Conservation (phyloP, 179 eudicot genomes). For the Beta lomatogona region DNA sequence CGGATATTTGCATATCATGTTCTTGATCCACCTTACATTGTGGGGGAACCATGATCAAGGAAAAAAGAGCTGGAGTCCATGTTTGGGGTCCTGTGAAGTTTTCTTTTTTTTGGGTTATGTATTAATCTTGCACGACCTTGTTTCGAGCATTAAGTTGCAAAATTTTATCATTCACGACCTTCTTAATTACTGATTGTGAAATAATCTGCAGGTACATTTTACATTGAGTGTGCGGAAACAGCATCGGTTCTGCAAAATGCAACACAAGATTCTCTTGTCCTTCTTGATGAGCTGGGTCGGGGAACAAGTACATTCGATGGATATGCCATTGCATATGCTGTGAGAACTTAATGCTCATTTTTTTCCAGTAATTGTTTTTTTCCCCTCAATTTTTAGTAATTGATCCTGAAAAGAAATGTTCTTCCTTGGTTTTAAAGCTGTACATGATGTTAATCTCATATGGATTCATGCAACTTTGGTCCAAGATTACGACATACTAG, state of each 20-base stretch:
- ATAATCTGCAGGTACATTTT: slow-evolving; percentile 77
- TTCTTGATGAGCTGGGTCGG: slow-evolving; percentile 97
- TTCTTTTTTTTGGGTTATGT: not conserved
- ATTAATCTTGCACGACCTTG: not conserved
- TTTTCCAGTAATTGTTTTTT: not conserved
- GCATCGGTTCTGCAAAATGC: slow-evolving; percentile 97
- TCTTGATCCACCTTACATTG: not conserved
- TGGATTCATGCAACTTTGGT: not conserved
- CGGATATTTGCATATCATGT: not conserved
- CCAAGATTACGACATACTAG: not conserved
- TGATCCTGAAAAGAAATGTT: not conserved
- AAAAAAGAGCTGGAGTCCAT: not conserved
- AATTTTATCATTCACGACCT: not conserved
- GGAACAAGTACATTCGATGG: slow-evolving; percentile 99
- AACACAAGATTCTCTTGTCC: slow-evolving; percentile 87
- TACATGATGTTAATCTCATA: not conserved
- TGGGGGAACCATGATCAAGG: not conserved
- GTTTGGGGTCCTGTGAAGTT: not conserved
- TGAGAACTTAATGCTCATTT: slow-evolving; percentile 36
- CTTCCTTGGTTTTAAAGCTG: not conserved
- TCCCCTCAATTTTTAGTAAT: slow-evolving; percentile 18
- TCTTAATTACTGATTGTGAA: not conserved
- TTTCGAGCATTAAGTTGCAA: not conserved
- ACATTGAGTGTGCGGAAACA: slow-evolving; percentile 96
- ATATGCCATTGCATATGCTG: slow-evolving; percentile 99